Evolutionary conservation across 495 filamentous ascomycete species (phyloP), one percentile per base, ranked within the genome.

Genomic region (Aspergillus sparsus): DNA sequence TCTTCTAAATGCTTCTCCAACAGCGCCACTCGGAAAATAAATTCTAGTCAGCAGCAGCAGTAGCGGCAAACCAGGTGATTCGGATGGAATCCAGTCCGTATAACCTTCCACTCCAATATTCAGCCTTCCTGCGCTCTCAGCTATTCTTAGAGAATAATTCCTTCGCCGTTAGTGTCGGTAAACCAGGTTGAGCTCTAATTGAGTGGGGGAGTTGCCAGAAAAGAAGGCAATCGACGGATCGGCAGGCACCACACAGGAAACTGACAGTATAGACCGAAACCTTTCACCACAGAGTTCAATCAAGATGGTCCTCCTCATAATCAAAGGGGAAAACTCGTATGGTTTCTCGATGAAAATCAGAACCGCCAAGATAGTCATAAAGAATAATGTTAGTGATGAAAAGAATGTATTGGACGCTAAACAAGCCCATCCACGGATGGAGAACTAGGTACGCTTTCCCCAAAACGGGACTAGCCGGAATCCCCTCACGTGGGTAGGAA

Each of bases 401-500:
- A 47, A 16, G 15, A 9, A 47, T 6, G n/a, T 18, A 18, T 10
- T 7, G n/a, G 44, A 21, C 16, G 5, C 6, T 18, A 16, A 21
- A 47, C 6, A 15, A 46, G 18, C 11, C 42, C 47, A 50, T 50
- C 3, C 8, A 50, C 32, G 47, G 47, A 33, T 50, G 21, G 32
- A 11, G 49, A 46, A 45, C 21, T 41, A 46, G 49, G 18, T 45
- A 11, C 37, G 21, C 49, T 34, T 51, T 34, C 10, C 31, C 56
- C 37, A 7, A 47, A 54, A 54, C 50, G 21, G 57, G 58, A 60
- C 44, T 60, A 60, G 58, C 49, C 35, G 8, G 18, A 34, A 50
- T 50, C 57, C 54, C 41, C 42, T 60, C 58, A 60, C 58, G 58
- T 60, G 58, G 58, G 42, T 18, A 27, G n/a, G 12, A 36, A 47